Evolutionary conservation across 192 early-diverging fungal species (phyloP), one percentile per base, ranked within the genome.

Genomic region (Jimgerdemannia lactiflua): DNA sequence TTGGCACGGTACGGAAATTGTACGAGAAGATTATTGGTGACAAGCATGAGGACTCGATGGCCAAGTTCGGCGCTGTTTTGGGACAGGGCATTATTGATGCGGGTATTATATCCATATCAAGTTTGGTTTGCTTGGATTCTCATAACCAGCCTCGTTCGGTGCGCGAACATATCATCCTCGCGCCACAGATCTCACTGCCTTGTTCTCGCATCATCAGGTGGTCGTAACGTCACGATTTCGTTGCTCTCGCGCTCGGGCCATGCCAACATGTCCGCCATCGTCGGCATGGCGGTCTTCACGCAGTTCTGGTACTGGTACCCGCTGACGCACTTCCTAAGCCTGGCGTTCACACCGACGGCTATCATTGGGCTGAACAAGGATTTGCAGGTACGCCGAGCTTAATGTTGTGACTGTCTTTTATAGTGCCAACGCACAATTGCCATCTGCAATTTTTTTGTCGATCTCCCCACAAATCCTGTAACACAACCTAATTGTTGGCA

Each of bases 281-380:
- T 96, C n/a, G 98, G 98, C 29, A 97, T 97, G 92, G 95, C 95
- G 9, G 88, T 99, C 42, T 99, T 99, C 77, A 95, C 96, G 39
- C 97, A 99, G 86, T 98, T 98, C 84, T 99, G 98, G 98, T 97
- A 96, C 89, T 99, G 98, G 98, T 98, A 94, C 86, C 98, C 98
- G 49, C 84, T 99, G 77, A 92, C 94, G 41, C 98, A 98, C 85
- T 98, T 99, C 80, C 78, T 99, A 73, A 89, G 93, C 70, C 89
- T 99, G 82, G 87, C 97, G 6, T 98, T 99, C 78, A 94, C 91
- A 54, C 97, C 98, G 4, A 99, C 98, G 3, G 95, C 93, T 49
- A 80, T 99, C 49, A 98, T 99, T 84, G 98, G 95, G 7, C 86
- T 99, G 71, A 96, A 97, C 84, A 92, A 91, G 71, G 86, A 97